Percentiles rank a stretch among this genome's conserved stretches.
phyloP scores from a whole-genome alignment of 1,139 yeast genomes.

The Martiniozyma asiatica region DNA sequence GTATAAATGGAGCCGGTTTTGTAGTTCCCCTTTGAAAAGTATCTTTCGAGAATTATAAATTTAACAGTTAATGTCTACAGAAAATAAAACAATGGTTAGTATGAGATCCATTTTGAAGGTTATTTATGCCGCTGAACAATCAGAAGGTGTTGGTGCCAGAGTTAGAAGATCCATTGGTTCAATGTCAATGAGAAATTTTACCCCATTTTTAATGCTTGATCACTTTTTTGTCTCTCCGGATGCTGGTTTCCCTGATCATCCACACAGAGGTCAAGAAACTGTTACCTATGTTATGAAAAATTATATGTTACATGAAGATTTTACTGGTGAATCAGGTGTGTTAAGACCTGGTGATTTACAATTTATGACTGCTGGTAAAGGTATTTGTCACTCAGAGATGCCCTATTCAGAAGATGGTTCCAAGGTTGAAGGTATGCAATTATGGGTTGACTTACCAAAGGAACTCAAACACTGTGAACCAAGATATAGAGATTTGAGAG shows the following conservation, averaged over 20 bases:
- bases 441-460: constrained; percentile 86
- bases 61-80: too few species aligned
- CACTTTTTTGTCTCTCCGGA: constrained; percentile 52
- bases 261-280: constrained; percentile 88
- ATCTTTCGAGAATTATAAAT: too few species aligned
- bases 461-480: constrained; percentile 60
- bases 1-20: too few species aligned
- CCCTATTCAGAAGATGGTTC: constrained; percentile 54
- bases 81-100: constrained; percentile 5
- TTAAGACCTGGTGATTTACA: constrained; percentile 79
- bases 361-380: constrained; percentile 92
- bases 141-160: constrained; percentile 81
- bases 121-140: constrained; percentile 58
- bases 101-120: constrained; percentile 45
- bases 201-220: constrained; percentile 79
- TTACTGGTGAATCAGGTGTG: constrained; percentile 74
- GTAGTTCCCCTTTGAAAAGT: too few species aligned
- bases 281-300: constrained; percentile 67
- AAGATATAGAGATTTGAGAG: constrained; percentile 67
- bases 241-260: constrained; percentile 82
- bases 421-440: constrained; percentile 61
- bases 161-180: constrained; percentile 79
- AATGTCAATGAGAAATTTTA: constrained; percentile 52
- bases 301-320: constrained; percentile 81
- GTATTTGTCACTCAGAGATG: constrained; percentile 79